Percentiles rank a stretch among this genome's conserved stretches.
These are phyloP conservation scores for Kodamaea fukazawae DNA, from an alignment of 805 yeast species.

Conservation along the genomic window DNA sequence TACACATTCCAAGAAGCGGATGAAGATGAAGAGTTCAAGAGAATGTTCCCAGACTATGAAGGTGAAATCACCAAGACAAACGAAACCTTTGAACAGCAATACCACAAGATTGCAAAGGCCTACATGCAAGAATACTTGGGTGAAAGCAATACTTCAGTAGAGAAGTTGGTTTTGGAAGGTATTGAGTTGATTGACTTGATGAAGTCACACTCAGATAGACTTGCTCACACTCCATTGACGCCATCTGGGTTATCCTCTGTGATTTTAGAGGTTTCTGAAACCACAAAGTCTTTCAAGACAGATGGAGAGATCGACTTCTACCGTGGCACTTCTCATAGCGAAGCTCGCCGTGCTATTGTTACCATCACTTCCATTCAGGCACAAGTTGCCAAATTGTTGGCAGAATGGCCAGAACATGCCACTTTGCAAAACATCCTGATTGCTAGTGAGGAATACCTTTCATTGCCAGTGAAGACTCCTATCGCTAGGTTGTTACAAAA, in stretches of 20 bases:
- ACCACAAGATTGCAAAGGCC: constrained; percentile 46
- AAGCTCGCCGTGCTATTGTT: constrained; percentile 57
- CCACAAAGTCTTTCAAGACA: constrained; percentile 13
- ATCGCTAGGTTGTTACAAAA: constrained; percentile 75
- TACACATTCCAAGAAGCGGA: constrained; percentile 64
- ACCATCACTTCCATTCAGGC: constrained; percentile 33
- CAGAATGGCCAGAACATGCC: constrained; percentile 94
- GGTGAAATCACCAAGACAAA: constrained; percentile 30
- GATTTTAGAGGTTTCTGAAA: constrained; percentile 18
- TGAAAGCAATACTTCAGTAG: constrained; percentile 14
- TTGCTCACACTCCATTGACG: constrained; percentile 15
- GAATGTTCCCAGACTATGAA: constrained; percentile 86
- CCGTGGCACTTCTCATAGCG: constrained; percentile 55
- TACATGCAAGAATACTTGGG: constrained; percentile 46
- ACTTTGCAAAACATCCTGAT: constrained; percentile 67
- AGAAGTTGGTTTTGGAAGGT: constrained; percentile 42
- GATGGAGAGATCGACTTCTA: constrained; percentile 51
- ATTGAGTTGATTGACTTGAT: constrained; percentile 17
- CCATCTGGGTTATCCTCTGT: constrained; percentile 22
- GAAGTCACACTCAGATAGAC: constrained; percentile 10
- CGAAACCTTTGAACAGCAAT: constrained; percentile 42
- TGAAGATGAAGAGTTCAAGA: constrained; percentile 74
- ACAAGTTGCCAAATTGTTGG: constrained; percentile 44
- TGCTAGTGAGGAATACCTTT: constrained; percentile 63
- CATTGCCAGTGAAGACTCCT: constrained; percentile 64